A percentile compares a stretch with the other conserved stretches of the same genome.
Conservation (phyloP, 805 yeast species). For the Nematodospora valgi region DNA sequence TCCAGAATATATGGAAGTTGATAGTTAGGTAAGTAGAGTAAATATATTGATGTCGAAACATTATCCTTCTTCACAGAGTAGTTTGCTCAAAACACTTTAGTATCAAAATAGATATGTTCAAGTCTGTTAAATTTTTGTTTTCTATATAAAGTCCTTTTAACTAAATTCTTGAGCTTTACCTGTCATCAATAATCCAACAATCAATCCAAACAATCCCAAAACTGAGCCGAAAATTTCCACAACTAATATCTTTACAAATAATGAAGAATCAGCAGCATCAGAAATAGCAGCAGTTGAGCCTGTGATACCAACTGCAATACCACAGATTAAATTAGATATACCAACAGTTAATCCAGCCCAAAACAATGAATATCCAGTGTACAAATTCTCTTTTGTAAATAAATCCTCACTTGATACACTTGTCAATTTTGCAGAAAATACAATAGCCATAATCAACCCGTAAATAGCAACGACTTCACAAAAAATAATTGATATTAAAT, state of each 20-base stretch:
- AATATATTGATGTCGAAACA: background rate
- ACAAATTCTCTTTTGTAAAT: conserved; percentile 78
- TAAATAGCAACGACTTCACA: conserved; percentile 99
- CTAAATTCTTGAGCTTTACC: conserved; percentile 88
- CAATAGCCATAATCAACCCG: conserved; percentile 96
- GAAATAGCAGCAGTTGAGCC: conserved; percentile 98
- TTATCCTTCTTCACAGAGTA: background rate
- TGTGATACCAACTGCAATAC: conserved; percentile 94
- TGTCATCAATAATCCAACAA: conserved; percentile 96
- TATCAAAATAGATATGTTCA: no score
- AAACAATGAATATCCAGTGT: conserved; percentile 91
- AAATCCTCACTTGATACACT: conserved; percentile 62
- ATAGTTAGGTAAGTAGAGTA: conserved; percentile 14
- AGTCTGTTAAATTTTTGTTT: no score
- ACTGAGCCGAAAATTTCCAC: conserved; percentile 97
- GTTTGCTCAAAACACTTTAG: no score
- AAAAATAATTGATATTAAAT: conserved; percentile 92
- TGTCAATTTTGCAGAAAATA: conserved; percentile 83
- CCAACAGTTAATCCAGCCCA: conserved; percentile 99
- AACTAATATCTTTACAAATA: conserved; percentile 93
- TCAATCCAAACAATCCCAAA: conserved; percentile 90
- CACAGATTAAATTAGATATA: conserved; percentile 87
- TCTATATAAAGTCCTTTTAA: conserved; percentile 23
- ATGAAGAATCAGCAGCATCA: conserved; percentile 94
- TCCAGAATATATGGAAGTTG: conserved; percentile 74